Evolutionary conservation across 805 yeast genomes (phyloP).

Genomic region (Candida lessepsii): DNA sequence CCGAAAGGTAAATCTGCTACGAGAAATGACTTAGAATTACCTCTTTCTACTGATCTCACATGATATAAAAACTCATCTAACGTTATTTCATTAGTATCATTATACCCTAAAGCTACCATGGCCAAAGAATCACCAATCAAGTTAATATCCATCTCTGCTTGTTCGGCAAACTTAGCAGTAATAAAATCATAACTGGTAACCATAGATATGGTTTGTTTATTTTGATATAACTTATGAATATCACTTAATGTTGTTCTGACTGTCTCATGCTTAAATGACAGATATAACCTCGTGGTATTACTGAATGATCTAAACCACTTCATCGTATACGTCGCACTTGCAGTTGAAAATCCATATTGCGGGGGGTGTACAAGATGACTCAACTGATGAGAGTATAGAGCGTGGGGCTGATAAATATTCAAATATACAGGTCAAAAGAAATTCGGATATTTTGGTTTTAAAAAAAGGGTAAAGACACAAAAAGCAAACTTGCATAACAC

Average conservation of each 20-base stretch:
- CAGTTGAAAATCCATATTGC: no score
- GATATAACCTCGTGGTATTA: neutral
- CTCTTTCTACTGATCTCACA: constrained; percentile 73
- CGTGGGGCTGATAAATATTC: no score
- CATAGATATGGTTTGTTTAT: constrained; percentile 32
- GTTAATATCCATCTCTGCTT: constrained; percentile 64
- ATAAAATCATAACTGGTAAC: constrained; percentile 90
- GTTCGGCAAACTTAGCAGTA: constrained; percentile 67
- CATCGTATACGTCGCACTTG: no score
- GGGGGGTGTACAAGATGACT: no score
- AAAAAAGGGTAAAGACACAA: no score
- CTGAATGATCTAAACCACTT: constrained; percentile 4
- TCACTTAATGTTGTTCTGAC: constrained; percentile 23
- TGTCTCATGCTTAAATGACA: constrained; percentile 13
- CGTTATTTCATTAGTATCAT: constrained; percentile 69
- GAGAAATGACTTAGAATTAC: constrained; percentile 60
- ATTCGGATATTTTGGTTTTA: neutral
- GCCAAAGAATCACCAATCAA: constrained; percentile 92
- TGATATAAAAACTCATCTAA: constrained; percentile 80
- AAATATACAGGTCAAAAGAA: no score
- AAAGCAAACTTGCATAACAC: no score
- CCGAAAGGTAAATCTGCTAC: constrained; percentile 92
- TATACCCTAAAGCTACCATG: constrained; percentile 85
- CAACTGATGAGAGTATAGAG: no score
- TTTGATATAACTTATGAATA: constrained; percentile 18